Percentiles rank a stretch among this genome's conserved stretches.
phyloP scores from a whole-genome alignment of 1,139 yeast species.

The Arxiozyma slooffiae region DNA sequence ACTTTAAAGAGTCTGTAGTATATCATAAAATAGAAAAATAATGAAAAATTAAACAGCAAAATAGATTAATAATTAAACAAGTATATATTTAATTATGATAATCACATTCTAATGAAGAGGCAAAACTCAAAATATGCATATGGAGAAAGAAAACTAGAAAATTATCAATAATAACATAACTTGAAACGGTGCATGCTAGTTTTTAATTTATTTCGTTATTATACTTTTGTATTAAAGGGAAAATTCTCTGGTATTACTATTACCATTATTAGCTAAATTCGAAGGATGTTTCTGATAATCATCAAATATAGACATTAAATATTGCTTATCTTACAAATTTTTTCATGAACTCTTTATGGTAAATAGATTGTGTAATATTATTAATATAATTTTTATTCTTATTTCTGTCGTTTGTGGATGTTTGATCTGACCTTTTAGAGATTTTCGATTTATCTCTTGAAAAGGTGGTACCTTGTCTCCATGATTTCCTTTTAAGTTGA shows the following conservation, averaged over 20 bases:
- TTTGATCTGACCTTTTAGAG: constrained; percentile 33
- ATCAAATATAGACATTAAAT: background rate
- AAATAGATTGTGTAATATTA: constrained; percentile 57
- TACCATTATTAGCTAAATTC: background rate
- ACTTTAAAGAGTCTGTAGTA: too few relatives aligned
- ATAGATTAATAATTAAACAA: too few relatives aligned
- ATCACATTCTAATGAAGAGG: background rate
- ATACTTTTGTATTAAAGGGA: background rate
- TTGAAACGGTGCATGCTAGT: background rate
- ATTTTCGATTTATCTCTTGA: constrained; percentile 22
- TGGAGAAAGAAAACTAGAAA: too few relatives aligned
- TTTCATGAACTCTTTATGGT: constrained; percentile 61
- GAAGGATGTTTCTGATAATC: too few relatives aligned
- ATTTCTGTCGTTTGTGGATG: constrained; percentile 14
- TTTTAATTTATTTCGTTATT: background rate
- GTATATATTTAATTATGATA: too few relatives aligned
- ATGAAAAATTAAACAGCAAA: too few relatives aligned
- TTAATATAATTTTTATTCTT: constrained; percentile 41
- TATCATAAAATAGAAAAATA: too few relatives aligned
- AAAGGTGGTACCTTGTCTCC: constrained; percentile 50
- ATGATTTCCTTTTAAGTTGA: constrained; percentile 42
- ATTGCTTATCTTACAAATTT: constrained; percentile 43
- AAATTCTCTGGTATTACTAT: background rate
- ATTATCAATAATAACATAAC: too few relatives aligned
- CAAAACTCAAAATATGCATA: background rate